Conservation (phyloP, 148 eudicot species). For the Pouteria glomerata region DNA sequence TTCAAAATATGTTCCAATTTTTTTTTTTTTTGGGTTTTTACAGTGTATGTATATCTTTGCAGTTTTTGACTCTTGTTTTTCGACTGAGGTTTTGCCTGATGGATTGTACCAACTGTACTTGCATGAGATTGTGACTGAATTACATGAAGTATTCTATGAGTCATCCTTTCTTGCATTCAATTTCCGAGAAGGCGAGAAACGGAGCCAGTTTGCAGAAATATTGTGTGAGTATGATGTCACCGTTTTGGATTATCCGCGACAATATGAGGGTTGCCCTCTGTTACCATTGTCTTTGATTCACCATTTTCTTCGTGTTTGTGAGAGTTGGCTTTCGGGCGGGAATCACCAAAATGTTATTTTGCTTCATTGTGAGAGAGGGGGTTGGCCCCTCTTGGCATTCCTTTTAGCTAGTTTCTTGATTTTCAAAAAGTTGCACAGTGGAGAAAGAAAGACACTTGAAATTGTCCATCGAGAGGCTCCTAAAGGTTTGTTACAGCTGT, state of each 20-base stretch:
- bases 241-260: constrained; percentile 94
- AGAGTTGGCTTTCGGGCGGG: constrained; percentile 79
- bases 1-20: not conserved
- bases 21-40: not conserved
- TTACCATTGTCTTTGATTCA: constrained; percentile 84
- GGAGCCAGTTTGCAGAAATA: constrained; percentile 82
- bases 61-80: constrained; percentile 99
- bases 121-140: constrained; percentile 74
- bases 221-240: constrained; percentile 88
- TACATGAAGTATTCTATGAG: constrained; percentile 76
- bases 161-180: constrained; percentile 98
- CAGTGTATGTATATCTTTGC: constrained; percentile 27
- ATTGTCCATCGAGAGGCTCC: constrained; percentile 95
- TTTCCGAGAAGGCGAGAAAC: constrained; percentile 97
- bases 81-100: constrained; percentile 90
- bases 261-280: constrained; percentile 96
- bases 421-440: constrained; percentile 75
- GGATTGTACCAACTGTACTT: constrained; percentile 86
- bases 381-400: constrained; percentile 91
- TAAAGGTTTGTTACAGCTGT: constrained; percentile 73
- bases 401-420: constrained; percentile 81
- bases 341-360: constrained; percentile 80
- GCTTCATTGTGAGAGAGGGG: constrained; percentile 99
- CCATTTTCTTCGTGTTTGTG: constrained; percentile 90
- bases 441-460: constrained; percentile 87